Percentiles rank a stretch among this genome's conserved stretches.
Conservation (phyloP, 176 grass and related monocot genomes). For the Rhipidocladum racemiflorum region DNA sequence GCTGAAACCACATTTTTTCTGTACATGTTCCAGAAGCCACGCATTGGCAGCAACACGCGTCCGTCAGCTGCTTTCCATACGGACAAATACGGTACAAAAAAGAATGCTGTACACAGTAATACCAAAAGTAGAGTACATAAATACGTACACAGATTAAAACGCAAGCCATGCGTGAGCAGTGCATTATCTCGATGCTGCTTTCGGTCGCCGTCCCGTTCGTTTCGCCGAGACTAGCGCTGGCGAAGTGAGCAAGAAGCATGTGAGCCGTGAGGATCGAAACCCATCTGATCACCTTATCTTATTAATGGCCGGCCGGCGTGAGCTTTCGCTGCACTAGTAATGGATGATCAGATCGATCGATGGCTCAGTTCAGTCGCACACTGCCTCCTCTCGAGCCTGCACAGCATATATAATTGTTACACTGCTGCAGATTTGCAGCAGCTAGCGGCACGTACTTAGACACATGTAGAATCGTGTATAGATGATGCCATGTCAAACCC, state of each 20-base stretch:
- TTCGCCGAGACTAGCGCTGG: not conserved
- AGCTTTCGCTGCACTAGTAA: slow-evolving; percentile 39
- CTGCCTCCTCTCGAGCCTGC: not conserved
- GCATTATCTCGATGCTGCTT: not conserved
- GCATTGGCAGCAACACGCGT: not conserved
- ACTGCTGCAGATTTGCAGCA: not conserved
- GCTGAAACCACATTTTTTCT: not conserved
- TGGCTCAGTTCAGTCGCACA: not conserved
- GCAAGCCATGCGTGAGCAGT: not conserved
- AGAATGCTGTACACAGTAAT: not conserved
- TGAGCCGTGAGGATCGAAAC: too few species aligned
- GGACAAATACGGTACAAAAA: not conserved
- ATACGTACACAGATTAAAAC: not conserved
- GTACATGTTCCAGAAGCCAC: not conserved
- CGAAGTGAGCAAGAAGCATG: not conserved
- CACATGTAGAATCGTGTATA: too few species aligned
- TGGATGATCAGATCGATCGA: slow-evolving; percentile 6
- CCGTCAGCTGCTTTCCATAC: not conserved
- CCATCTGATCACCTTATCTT: not conserved
- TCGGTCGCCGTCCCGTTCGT: not conserved
- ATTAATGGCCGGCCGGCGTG: not conserved
- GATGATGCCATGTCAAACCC: not conserved
- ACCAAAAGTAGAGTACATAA: not conserved
- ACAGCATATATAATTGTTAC: too few species aligned
- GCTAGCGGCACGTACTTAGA: too few species aligned